Conservation (phyloP, 2,329 filamentous ascomycete species). For the Bipolaris zeicola region DNA sequence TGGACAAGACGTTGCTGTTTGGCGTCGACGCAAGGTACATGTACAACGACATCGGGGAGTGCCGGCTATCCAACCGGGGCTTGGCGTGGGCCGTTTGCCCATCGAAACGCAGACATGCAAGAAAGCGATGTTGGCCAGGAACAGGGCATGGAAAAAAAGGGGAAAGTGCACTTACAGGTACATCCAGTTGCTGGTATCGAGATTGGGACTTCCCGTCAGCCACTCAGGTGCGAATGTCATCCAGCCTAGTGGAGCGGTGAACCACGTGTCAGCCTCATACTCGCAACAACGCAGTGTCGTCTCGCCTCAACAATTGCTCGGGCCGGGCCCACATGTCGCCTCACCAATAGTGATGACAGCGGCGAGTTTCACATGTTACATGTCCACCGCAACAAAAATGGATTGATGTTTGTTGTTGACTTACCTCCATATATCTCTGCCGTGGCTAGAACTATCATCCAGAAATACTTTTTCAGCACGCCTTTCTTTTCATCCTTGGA, state of each 20-base stretch:
- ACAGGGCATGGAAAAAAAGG: neutral
- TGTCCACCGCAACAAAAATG: neutral
- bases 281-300: constrained; percentile 25
- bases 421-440: constrained; percentile 66
- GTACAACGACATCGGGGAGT: neutral
- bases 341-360: constrained; percentile 19
- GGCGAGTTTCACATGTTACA: constrained; percentile 11
- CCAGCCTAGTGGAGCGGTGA: constrained; percentile 52
- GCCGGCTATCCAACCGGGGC: neutral
- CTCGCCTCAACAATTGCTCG: constrained; percentile 24
- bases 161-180: constrained; percentile 54
- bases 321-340: constrained; percentile 28
- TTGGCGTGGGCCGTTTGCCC: neutral
- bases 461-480: constrained; percentile 55
- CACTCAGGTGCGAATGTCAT: constrained; percentile 72
- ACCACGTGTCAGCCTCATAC: constrained; percentile 47
- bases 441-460: constrained; percentile 64
- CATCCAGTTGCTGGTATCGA: constrained; percentile 65
- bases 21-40: neutral
- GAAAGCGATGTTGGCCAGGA: constrained; percentile 1
- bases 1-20: neutral
- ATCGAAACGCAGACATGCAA: neutral
- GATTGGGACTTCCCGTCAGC: constrained; percentile 62
- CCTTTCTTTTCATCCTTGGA: constrained; percentile 48
- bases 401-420: constrained; percentile 22